Percentiles rank a stretch among this genome's conserved stretches.
Evolutionary conservation across 1,139 yeast species (phyloP).

Genomic region (Sugiyamaella paludigena): DNA sequence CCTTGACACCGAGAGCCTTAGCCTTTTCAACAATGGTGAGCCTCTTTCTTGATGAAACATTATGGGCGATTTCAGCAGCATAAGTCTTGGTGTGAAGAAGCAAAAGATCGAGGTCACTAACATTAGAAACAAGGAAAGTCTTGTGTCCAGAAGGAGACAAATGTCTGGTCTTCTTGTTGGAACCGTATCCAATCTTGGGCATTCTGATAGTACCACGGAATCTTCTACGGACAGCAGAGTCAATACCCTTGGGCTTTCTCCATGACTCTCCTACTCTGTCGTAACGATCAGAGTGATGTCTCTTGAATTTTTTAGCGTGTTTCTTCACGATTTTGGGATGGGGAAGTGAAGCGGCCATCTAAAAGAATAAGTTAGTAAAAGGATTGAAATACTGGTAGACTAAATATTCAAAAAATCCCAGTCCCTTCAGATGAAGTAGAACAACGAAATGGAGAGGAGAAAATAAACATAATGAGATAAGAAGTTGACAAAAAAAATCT

Average conservation of each 20-base stretch:
- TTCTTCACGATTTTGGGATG: constrained; percentile 99
- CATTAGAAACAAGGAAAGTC: constrained; percentile 90
- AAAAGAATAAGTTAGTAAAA: constrained; percentile 3
- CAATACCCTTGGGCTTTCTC: constrained; percentile 99
- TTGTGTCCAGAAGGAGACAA: constrained; percentile 98
- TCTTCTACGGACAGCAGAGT: constrained; percentile 99
- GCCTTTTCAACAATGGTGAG: constrained; percentile 95
- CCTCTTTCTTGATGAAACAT: constrained; percentile 98
- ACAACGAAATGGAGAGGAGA: no score
- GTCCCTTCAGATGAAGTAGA: no score
- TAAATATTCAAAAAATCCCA: no score
- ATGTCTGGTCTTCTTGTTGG: constrained; percentile 98
- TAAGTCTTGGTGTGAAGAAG: constrained; percentile 96
- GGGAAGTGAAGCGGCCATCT: constrained; percentile 96
- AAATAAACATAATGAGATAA: no score
- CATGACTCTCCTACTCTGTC: constrained; percentile 97
- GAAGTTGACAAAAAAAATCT: no score
- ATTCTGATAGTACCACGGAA: constrained; percentile 99
- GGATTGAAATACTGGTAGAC: no score
- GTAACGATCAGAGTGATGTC: constrained; percentile 99
- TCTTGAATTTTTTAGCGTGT: constrained; percentile 94
- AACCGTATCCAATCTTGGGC: constrained; percentile 99
- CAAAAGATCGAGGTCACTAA: constrained; percentile 90
- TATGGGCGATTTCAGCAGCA: constrained; percentile 99
- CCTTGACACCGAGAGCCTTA: constrained; percentile 97